Percentiles rank a stretch among this genome's conserved stretches.
Evolutionary conservation across 768 basidiomycete species (phyloP).

Genomic region (Lyophyllum atratum): DNA sequence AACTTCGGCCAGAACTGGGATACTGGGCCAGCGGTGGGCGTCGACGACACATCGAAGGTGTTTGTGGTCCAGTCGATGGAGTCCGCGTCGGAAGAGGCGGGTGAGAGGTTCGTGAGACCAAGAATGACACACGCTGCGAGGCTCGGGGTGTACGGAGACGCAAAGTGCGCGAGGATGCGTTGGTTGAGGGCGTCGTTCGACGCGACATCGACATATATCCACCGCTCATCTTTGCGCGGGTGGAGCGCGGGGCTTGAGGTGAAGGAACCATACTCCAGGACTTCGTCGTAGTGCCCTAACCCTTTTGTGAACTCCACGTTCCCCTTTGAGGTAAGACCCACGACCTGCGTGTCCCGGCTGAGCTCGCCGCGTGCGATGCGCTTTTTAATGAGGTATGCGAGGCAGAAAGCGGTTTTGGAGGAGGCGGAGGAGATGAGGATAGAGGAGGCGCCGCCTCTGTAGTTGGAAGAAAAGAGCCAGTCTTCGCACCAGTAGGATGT

Average conservation of each 20-base stretch:
- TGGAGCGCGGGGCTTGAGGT: conserved; percentile 27
- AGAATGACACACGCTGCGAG: conserved; percentile 48
- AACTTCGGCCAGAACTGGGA: conserved; percentile 35
- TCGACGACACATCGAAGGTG: conserved; percentile 24
- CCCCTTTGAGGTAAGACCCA: conserved; percentile 62
- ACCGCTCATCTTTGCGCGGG: conserved; percentile 29
- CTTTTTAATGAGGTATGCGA: conserved; percentile 60
- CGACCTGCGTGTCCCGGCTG: conserved; percentile 32
- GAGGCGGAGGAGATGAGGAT: conserved; percentile 72
- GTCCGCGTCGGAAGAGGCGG: conserved; percentile 35
- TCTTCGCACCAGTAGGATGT: conserved; percentile 78
- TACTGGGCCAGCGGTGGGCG: conserved; percentile 2
- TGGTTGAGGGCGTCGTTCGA: conserved; percentile 55
- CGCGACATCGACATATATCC: conserved; percentile 68
- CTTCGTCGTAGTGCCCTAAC: conserved; percentile 58
- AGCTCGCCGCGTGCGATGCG: conserved; percentile 36
- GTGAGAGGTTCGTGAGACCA: conserved; percentile 59
- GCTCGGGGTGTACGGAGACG: conserved; percentile 32
- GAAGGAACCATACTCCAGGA: conserved; percentile 55
- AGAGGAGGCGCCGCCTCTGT: conserved; percentile 45
- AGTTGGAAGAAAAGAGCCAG: conserved; percentile 55
- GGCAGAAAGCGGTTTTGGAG: conserved; percentile 71
- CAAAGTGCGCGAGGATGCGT: conserved; percentile 43
- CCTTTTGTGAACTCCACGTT: conserved; percentile 57
- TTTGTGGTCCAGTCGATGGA: conserved; percentile 41